A percentile compares a stretch with the other conserved stretches of the same genome.
Evolutionary conservation across 2,329 filamentous ascomycete species (phyloP).

Genomic region (Apiospora hydei): DNA sequence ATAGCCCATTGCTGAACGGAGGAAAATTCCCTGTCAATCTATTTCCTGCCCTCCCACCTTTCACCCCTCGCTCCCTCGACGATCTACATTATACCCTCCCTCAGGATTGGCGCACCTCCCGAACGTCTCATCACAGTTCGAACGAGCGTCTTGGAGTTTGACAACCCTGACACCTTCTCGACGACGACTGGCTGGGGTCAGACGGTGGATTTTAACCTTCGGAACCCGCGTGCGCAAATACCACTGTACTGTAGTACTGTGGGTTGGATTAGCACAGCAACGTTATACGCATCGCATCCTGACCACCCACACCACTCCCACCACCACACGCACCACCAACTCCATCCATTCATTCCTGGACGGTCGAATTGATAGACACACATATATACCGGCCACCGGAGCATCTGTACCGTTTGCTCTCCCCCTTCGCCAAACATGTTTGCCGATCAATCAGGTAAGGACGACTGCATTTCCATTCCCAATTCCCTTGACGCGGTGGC

Average conservation of each 20-base stretch:
- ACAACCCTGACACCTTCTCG: slow-evolving; percentile 12
- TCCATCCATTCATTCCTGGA: background rate
- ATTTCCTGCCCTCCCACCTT: slow-evolving; percentile 4
- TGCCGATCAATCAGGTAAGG: slow-evolving; percentile 30
- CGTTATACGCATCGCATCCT: slow-evolving; percentile 18
- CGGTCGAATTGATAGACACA: background rate
- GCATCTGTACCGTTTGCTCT: slow-evolving; percentile 10
- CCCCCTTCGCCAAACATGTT: slow-evolving; percentile 24
- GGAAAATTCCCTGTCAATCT: slow-evolving; percentile 23
- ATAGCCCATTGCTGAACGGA: slow-evolving; percentile 14
- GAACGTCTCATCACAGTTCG: slow-evolving; percentile 20
- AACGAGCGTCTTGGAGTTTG: slow-evolving; percentile 14
- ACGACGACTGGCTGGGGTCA: slow-evolving; percentile 14
- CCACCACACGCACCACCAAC: slow-evolving; percentile 13
- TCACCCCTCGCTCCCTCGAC: slow-evolving; percentile 14
- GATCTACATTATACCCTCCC: slow-evolving; percentile 18
- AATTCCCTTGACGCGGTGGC: slow-evolving; percentile 23
- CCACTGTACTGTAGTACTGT: slow-evolving; percentile 8
- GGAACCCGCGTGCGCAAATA: slow-evolving; percentile 13
- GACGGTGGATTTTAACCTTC: slow-evolving; percentile 13
- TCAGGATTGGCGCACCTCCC: slow-evolving; percentile 16
- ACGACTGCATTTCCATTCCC: background rate
- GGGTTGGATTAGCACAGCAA: slow-evolving; percentile 12
- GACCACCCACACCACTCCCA: slow-evolving; percentile 7
- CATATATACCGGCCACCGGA: slow-evolving; percentile 17